Evolutionary conservation across 169 alveolate genomes (phyloP).

Genomic region (Plasmodium knowlesi): DNA sequence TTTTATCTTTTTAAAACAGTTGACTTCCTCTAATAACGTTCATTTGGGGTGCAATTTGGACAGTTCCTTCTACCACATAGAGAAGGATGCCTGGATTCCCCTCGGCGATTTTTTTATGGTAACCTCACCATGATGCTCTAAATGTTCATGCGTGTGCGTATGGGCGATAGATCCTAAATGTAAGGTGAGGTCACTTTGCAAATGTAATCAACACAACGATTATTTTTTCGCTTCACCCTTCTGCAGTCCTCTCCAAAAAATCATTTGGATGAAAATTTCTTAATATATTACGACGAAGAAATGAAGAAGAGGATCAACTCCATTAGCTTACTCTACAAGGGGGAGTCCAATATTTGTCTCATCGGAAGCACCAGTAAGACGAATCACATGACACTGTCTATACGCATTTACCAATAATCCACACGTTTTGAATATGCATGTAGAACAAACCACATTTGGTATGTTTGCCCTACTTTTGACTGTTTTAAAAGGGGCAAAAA

Average conservation of each 20-base stretch:
- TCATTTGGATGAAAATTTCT: constrained; percentile 19
- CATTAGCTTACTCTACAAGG: constrained; percentile 45
- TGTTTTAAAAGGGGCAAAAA: neutral
- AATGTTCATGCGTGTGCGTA: neutral
- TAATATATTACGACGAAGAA: constrained; percentile 70
- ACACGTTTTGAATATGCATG: neutral
- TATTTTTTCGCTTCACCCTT: neutral
- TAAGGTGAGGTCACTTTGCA: neutral
- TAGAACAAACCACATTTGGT: neutral
- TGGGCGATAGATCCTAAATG: neutral
- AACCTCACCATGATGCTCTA: neutral
- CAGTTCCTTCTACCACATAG: constrained; percentile 28
- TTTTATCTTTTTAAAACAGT: constrained; percentile 41
- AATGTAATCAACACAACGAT: neutral
- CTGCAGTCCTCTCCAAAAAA: neutral
- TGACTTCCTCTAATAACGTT: constrained; percentile 8
- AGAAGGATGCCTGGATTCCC: constrained; percentile 44
- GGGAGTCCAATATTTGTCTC: constrained; percentile 55
- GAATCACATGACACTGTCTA: neutral
- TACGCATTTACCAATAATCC: neutral
- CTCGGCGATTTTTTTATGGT: constrained; percentile 29
- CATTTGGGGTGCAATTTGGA: constrained; percentile 9
- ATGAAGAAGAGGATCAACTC: constrained; percentile 50
- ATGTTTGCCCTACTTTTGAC: neutral
- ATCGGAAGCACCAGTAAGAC: constrained; percentile 54